These are phyloP conservation scores for Pachyrhizus erosus DNA, from an alignment of 306 rosid genomes.

Conservation along the genomic window DNA sequence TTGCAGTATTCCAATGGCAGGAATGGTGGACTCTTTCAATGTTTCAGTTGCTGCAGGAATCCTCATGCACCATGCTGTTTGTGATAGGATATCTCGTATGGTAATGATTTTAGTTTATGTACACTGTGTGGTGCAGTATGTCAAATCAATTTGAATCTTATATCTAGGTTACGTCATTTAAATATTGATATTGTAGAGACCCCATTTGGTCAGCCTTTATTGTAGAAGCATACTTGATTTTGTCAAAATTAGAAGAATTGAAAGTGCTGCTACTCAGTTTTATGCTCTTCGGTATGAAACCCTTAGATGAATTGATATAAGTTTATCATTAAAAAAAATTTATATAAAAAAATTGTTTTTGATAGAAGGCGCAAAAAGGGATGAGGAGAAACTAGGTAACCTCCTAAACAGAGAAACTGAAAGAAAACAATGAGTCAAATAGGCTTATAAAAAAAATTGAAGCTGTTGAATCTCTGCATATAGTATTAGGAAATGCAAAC, in stretches of 20 bases:
- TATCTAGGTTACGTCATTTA: not conserved
- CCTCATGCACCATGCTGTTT: constrained; percentile 96
- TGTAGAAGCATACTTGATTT: not conserved
- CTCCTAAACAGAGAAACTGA: too few relatives aligned
- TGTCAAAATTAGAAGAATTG: not conserved
- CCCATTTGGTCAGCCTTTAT: not conserved
- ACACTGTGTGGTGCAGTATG: constrained; percentile 18
- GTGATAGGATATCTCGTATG: constrained; percentile 76
- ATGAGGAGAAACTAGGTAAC: too few relatives aligned
- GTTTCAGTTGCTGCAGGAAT: constrained; percentile 97
- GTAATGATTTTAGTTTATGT: constrained; percentile 53
- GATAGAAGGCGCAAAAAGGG: too few relatives aligned
- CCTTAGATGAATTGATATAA: too few relatives aligned
- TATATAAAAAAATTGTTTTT: too few relatives aligned
- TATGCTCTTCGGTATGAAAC: too few relatives aligned
- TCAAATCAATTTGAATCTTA: constrained; percentile 4
- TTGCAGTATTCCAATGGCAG: constrained; percentile 92
- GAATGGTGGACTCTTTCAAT: constrained; percentile 97
- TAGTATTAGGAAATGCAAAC: too few relatives aligned
- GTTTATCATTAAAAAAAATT: too few relatives aligned
- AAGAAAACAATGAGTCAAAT: too few relatives aligned
- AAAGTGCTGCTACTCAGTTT: not conserved
- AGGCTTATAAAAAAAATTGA: too few relatives aligned
- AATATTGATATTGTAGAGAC: not conserved
- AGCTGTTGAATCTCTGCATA: too few relatives aligned